phyloP scores from a whole-genome alignment of 139 green algal species.

The Chlamydomonas sphaeroides region DNA sequence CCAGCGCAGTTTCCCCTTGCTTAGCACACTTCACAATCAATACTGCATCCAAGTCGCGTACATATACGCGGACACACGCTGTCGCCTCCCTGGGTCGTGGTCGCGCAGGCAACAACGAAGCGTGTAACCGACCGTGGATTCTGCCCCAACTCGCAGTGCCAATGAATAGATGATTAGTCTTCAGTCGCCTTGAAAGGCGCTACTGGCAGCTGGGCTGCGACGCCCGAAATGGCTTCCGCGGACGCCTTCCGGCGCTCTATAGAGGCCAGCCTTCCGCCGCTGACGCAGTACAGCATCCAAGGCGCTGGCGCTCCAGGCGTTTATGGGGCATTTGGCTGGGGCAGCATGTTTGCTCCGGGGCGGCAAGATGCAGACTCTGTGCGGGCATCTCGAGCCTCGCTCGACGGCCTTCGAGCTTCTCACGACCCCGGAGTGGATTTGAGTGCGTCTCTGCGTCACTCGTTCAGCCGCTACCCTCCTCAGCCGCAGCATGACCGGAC shows the following conservation, averaged over 20 bases:
- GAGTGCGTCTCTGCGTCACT: constrained; percentile 14
- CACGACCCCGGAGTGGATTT: not conserved
- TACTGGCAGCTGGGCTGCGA: too few species aligned
- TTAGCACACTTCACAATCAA: too few species aligned
- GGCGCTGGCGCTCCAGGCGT: constrained; percentile 16
- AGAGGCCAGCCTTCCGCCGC: constrained; percentile 24
- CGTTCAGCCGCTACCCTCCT: constrained; percentile 1
- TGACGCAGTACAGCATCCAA: constrained; percentile 22
- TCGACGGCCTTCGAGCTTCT: not conserved
- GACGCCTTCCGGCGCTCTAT: constrained; percentile 24
- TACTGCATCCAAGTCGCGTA: too few species aligned
- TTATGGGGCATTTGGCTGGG: constrained; percentile 29
- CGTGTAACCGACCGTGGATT: too few species aligned
- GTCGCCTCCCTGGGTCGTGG: too few species aligned
- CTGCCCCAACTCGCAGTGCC: too few species aligned
- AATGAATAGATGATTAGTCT: too few species aligned
- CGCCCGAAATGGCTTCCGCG: not conserved
- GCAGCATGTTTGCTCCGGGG: not conserved
- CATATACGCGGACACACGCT: too few species aligned
- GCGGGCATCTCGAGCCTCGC: not conserved
- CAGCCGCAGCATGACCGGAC: not conserved
- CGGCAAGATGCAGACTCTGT: not conserved
- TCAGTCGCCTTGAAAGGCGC: too few species aligned
- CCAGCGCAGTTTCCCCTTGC: too few species aligned
- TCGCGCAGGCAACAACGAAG: too few species aligned